Evolutionary conservation across 345 rosid species (phyloP), one percentile per base, ranked within the genome.

Genomic region (Carallia pectinifolia): DNA sequence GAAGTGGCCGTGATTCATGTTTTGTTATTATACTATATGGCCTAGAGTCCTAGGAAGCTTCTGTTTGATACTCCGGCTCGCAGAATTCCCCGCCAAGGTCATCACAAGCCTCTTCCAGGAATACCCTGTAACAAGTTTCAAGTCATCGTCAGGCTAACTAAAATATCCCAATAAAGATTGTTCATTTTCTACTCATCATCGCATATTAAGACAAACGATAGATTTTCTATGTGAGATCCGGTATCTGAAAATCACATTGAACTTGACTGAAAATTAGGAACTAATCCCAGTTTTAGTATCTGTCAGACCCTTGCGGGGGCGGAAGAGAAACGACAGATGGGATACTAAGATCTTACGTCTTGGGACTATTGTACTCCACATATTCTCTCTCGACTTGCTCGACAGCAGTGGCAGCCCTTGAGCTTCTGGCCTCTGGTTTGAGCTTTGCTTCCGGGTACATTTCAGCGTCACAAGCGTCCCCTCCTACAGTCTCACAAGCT

Each of bases 21-120:
- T 23, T 9, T 30, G 15, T 23, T 23, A 30, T 23, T 56, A 30
- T 56, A 56, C 16, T 23, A 7, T 56, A 2, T 52, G 55, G 1
- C 29, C 31, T 19, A 56, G 60, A 9, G 61, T 65, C 76, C 70
- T 67, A 80, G 31, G 74, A 64, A 56, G 68, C 86, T 79, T 79
- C 84, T 61, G 33, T 76, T 74, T 83, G 84, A 55, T 79, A 87
- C 53, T 84, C 92, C 17, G 90, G 81, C 50, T 84, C 86, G 7
- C 97, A 89, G 87, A 94, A 94, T 76, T 94, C 93, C 70, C 97
- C 97, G 65, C 97, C 97, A 44, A 91, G 96, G 82, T 89, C 95
- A 74, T 93, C 97, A 59, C 97, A 93, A 3, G 97, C 95, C 81
- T 93, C 98, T 59, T 67, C 94, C 1, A 60, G 53, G 66, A 91